Evolutionary conservation across 257 asterid species (phyloP).

Genomic region (Haberlea rhodopensis): DNA sequence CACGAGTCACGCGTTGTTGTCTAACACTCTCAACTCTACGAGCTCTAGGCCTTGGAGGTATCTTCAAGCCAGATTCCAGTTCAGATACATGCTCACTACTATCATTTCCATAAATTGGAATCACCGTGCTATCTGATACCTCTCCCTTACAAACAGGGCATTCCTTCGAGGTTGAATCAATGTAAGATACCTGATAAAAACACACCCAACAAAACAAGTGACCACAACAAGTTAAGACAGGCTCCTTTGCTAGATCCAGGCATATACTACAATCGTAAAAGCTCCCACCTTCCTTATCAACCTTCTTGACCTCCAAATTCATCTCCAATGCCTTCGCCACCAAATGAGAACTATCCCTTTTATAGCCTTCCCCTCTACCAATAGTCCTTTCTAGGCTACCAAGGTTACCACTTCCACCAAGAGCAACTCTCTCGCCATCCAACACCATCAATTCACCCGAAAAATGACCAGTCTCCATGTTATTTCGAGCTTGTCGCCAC

Average conservation of each 20-base stretch:
- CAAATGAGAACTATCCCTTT: no score
- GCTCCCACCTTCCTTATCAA: constrained; percentile 39
- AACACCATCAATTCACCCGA: constrained; percentile 29
- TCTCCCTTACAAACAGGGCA: constrained; percentile 76
- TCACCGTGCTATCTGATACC: no score
- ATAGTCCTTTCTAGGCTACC: no score
- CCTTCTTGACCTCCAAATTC: no score
- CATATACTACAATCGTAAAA: constrained; percentile 52
- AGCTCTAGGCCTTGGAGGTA: no score
- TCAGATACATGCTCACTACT: constrained; percentile 24
- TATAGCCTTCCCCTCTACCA: no score
- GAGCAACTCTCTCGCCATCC: constrained; percentile 30
- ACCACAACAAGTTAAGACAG: no score
- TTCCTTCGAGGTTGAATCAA: constrained; percentile 53
- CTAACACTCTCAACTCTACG: constrained; percentile 65
- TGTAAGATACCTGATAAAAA: constrained; percentile 48
- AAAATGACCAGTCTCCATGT: constrained; percentile 28
- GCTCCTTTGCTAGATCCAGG: constrained; percentile 40
- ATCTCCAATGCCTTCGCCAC: no score
- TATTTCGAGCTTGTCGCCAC: no score
- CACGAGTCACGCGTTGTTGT: constrained; percentile 40
- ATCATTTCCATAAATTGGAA: constrained; percentile 54
- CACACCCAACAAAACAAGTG: no score
- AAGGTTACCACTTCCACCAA: constrained; percentile 28
- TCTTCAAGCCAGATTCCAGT: constrained; percentile 36